Base-by-base conservation (phyloP, 2,329 filamentous ascomycete genomes). In the Clonostachys rhizophaga region DNA sequence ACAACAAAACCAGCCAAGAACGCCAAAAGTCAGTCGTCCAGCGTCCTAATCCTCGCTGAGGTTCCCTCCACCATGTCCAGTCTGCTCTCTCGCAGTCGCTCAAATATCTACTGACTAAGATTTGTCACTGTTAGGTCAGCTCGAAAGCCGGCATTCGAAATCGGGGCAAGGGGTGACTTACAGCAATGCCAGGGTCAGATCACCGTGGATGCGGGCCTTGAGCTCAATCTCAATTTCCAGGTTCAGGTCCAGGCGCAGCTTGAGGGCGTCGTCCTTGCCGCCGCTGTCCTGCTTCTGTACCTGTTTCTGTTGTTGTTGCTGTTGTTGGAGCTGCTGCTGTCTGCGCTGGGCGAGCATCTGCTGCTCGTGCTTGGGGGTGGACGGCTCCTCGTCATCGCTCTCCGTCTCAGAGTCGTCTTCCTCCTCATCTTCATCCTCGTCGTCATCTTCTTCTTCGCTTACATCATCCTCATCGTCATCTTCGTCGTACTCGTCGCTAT, bases 171-270 rank as follows among this genome's bases (percentile, higher is more conserved):
- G 24, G 24, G 14, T 34, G 17, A 67, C 69, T 55, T 77, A 89
- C 86, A 87, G 81, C 59, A 90, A 72, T 49, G 80, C 82, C 50
- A 90, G 65, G 9, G 86, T 89, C 58, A 91, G 63, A 69, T 91
- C 87, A 57, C 87, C 87, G 55, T 89, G 81, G 52, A 91, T 89
- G 62, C 81, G 85, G 17, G 87, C 87, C 72, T 89, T 90, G 47
- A 91, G 71, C 64, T 89, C 82, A 55, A 91, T 86, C 68, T 91
- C 86, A 45, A 91, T 77, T 58, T 91, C 87, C 46, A 91, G 68
- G 65, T 91, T 91, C 47, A 90, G 70, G 61, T 91, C 87, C 34
- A 90, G 67, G 9, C 50, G 42, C 37, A 51, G 45, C 44, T 45
- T 47, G 37, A 51, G 47, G 17, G 50, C 42, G 18, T 51, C 47